Conservation (phyloP, 768 basidiomycete species). For the Lyophyllum shimeji region DNA sequence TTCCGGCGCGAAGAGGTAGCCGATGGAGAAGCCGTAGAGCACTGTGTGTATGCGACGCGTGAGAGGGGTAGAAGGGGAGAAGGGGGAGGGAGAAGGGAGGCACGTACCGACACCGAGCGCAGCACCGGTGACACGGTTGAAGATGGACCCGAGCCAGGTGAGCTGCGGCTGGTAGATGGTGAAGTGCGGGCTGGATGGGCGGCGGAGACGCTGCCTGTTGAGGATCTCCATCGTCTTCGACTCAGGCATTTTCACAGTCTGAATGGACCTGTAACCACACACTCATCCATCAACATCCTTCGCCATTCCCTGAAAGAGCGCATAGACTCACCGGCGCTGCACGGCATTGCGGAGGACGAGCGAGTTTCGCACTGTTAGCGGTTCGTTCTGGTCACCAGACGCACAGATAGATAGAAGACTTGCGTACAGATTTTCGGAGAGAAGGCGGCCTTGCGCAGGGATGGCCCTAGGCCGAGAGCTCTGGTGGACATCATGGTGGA, state of each 20-base stretch:
- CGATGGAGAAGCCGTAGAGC: constrained; percentile 84
- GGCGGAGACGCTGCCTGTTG: constrained; percentile 82
- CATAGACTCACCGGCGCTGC: constrained; percentile 39
- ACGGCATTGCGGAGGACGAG: constrained; percentile 36
- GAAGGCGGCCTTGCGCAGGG: constrained; percentile 53
- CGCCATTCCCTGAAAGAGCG: not conserved
- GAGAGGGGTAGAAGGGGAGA: not conserved
- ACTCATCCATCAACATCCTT: not conserved
- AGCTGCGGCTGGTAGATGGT: constrained; percentile 97
- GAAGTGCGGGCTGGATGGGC: constrained; percentile 94
- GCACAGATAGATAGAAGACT: not conserved
- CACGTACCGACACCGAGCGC: constrained; percentile 78
- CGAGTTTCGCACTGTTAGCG: constrained; percentile 42
- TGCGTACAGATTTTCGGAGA: constrained; percentile 34
- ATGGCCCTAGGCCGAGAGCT: constrained; percentile 57
- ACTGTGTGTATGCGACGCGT: constrained; percentile 40
- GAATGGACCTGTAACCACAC: constrained; percentile 42
- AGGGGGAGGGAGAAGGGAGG: not conserved
- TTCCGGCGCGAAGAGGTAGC: constrained; percentile 80
- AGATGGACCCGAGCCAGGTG: constrained; percentile 86
- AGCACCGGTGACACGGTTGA: constrained; percentile 82
- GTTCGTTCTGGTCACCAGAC: no score
- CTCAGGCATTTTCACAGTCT: constrained; percentile 66
- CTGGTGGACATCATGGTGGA: constrained; percentile 44
- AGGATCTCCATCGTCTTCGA: constrained; percentile 62